A percentile compares a stretch with the other conserved stretches of the same genome.
phyloP scores from a whole-genome alignment of 805 yeast species.

The Kodamaea nitidulidarum region DNA sequence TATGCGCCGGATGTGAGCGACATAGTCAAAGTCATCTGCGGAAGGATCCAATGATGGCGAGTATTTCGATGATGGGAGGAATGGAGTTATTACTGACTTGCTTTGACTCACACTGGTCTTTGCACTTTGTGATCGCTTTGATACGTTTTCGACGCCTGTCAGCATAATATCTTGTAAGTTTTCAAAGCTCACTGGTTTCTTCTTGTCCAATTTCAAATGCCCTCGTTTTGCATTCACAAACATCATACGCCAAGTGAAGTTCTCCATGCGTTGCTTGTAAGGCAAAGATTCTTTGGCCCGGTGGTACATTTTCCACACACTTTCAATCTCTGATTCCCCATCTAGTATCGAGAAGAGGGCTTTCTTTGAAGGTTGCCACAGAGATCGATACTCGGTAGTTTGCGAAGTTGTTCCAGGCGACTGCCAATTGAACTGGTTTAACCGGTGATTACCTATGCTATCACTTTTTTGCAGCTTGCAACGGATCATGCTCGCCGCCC shows the following conservation, averaged over 20 bases:
- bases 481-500: neutral
- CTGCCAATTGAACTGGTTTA: neutral
- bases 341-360: constrained; percentile 3
- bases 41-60: constrained; percentile 35
- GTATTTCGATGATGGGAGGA: neutral
- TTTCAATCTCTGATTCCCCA: constrained; percentile 19
- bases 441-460: neutral
- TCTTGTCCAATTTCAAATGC: neutral
- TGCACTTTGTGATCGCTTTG: neutral
- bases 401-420: neutral
- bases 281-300: constrained; percentile 74
- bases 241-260: constrained; percentile 87
- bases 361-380: neutral
- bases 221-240: constrained; percentile 32
- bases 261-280: constrained; percentile 72
- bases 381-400: neutral
- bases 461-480: neutral
- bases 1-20: constrained; percentile 58
- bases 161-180: neutral
- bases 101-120: neutral
- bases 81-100: neutral
- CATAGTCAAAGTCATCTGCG: constrained; percentile 55
- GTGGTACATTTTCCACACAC: constrained; percentile 76
- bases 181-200: neutral
- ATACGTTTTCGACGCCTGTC: neutral